Evolutionary conservation across 768 basidiomycete genomes (phyloP).

Genomic region (Podaxis sp.): DNA sequence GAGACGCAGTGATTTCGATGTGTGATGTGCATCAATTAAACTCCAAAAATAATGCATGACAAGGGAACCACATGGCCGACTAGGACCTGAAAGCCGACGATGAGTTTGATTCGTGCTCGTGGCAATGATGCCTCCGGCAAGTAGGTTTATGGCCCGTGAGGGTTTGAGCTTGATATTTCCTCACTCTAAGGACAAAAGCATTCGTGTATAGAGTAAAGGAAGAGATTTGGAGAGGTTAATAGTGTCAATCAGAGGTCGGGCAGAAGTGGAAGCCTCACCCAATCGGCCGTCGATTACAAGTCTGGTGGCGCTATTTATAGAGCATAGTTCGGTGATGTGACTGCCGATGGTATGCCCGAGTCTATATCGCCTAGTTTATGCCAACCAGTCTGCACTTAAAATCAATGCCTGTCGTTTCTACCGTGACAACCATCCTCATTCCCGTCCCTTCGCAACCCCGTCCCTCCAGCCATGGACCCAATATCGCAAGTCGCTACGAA

Average conservation of each 20-base stretch:
- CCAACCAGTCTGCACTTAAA: neutral
- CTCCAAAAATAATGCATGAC: too few relatives aligned
- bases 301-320: neutral
- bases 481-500: neutral
- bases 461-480: neutral
- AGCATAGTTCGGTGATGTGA: neutral
- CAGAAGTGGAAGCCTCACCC: neutral
- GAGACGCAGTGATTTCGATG: too few relatives aligned
- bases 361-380: neutral
- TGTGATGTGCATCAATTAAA: too few relatives aligned
- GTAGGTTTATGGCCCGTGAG: too few relatives aligned
- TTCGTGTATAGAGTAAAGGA: neutral
- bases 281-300: neutral
- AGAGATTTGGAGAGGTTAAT: neutral
- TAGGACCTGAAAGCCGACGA: too few relatives aligned
- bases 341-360: slow-evolving; percentile 3
- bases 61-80: too few relatives aligned
- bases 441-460: neutral
- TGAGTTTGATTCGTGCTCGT: too few relatives aligned
- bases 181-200: neutral
- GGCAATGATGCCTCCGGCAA: too few relatives aligned
- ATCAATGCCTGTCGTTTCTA: neutral
- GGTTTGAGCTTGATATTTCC: too few relatives aligned
- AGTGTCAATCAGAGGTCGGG: neutral
- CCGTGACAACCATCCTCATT: neutral